phyloP scores from a whole-genome alignment of 1,284 basidiomycete species.

The Sporisorium exsertum region DNA sequence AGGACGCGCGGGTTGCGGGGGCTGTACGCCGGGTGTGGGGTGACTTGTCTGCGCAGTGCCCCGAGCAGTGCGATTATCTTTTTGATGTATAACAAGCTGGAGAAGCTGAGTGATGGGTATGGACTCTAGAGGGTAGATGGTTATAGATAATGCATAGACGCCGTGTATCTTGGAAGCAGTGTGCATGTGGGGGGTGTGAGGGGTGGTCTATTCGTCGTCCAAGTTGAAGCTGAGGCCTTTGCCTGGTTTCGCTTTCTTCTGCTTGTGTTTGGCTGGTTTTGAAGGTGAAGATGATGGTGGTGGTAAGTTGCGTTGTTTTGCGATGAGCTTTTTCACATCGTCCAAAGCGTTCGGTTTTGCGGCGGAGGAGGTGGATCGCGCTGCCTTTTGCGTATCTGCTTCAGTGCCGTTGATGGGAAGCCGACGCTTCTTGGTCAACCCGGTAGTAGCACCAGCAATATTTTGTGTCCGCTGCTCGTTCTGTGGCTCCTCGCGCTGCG shows the following conservation, averaged over 20 bases:
- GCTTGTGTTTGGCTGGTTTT: constrained; percentile 7
- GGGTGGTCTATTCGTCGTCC: constrained; percentile 25
- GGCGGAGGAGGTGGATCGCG: not conserved
- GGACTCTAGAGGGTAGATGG: constrained; percentile 23
- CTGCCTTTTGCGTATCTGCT: not conserved
- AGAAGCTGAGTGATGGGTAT: constrained; percentile 51
- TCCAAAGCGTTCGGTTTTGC: constrained; percentile 3
- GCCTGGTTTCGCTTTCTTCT: constrained; percentile 33
- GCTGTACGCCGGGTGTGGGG: constrained; percentile 91
- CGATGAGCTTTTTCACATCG: constrained; percentile 43
- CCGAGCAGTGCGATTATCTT: constrained; percentile 72
- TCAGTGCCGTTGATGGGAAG: constrained; percentile 1
- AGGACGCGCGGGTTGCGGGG: constrained; percentile 81
- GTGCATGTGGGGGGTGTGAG: not conserved
- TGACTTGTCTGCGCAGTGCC: constrained; percentile 86
- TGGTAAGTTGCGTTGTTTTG: not conserved
- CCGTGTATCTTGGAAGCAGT: not conserved
- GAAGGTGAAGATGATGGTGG: not conserved
- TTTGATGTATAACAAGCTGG: constrained; percentile 64
- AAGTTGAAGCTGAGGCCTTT: constrained; percentile 51
- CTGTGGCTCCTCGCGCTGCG: too few relatives aligned
- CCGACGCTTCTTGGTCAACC: constrained; percentile 3
- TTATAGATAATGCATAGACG: constrained; percentile 5
- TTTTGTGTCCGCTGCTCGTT: not conserved
- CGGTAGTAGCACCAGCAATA: constrained; percentile 10